Conservation (phyloP, 129 eudicot species). For the Flaveria ramosissima region DNA sequence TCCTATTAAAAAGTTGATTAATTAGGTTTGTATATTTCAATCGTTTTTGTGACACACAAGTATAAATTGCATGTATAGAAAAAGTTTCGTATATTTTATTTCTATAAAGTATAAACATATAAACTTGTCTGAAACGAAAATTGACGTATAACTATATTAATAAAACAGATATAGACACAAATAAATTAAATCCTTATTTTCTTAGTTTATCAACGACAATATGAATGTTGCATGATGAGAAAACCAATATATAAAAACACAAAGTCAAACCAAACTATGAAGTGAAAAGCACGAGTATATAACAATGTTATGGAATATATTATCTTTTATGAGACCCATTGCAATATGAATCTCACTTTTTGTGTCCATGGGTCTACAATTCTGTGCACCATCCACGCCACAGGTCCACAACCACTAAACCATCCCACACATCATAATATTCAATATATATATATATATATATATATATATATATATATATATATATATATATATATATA, state of each 20-base stretch:
- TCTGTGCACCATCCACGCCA: conserved; percentile 12
- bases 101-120: too few relatives aligned
- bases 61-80: too few relatives aligned
- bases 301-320: conserved; percentile 14
- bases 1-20: too few relatives aligned
- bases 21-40: too few relatives aligned
- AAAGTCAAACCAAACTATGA: conserved; percentile 15
- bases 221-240: not conserved
- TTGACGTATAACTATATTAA: too few relatives aligned
- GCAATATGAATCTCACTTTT: conserved; percentile 23
- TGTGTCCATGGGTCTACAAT: conserved; percentile 22
- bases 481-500: not conserved
- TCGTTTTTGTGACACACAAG: too few relatives aligned
- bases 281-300: conserved; percentile 18
- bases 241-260: not conserved
- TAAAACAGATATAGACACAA: too few relatives aligned
- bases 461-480: not conserved
- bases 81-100: too few relatives aligned
- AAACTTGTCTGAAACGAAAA: too few relatives aligned
- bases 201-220: too few relatives aligned
- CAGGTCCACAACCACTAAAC: conserved; percentile 20
- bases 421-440: not conserved
- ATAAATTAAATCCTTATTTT: too few relatives aligned
- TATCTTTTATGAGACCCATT: conserved; percentile 15
- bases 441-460: not conserved